Evolutionary conservation across 1,139 yeast species (phyloP).

Genomic region (Tardiomyces digboiensis): DNA sequence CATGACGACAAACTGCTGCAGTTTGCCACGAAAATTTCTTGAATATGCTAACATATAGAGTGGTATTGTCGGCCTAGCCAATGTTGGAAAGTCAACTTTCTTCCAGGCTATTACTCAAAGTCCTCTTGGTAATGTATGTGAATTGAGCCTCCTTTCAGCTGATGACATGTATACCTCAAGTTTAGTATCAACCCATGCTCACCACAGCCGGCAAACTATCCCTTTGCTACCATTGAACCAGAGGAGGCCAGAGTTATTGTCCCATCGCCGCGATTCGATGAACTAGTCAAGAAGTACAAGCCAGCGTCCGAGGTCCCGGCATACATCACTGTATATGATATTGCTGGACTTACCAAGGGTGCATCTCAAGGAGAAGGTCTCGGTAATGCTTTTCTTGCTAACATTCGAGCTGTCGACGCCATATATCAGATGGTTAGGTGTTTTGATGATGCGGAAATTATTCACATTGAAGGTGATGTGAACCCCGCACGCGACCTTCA

Average conservation of each 20-base stretch:
- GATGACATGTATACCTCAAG: neutral
- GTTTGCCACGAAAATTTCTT: neutral
- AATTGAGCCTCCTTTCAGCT: neutral
- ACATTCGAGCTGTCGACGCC: constrained; percentile 94
- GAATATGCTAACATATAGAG: constrained; percentile 48
- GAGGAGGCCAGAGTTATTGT: constrained; percentile 94
- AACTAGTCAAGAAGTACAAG: constrained; percentile 55
- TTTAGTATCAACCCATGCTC: too few species aligned
- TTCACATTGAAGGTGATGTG: constrained; percentile 91
- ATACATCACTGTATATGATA: constrained; percentile 80
- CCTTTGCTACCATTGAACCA: constrained; percentile 96
- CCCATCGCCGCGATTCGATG: constrained; percentile 80
- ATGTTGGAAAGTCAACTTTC: constrained; percentile 82
- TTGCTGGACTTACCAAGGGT: constrained; percentile 94
- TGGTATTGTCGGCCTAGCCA: constrained; percentile 96
- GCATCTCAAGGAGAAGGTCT: constrained; percentile 95
- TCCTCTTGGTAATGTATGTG: constrained; percentile 57
- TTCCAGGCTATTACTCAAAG: constrained; percentile 72
- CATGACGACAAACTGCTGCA: too few species aligned
- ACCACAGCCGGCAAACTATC: constrained; percentile 74
- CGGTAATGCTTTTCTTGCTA: constrained; percentile 93
- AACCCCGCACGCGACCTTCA: constrained; percentile 89
- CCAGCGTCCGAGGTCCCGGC: constrained; percentile 77
- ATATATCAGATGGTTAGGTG: constrained; percentile 93
- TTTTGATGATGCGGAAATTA: constrained; percentile 90